These are phyloP conservation scores for Candida fluviatilis DNA, from an alignment of 805 yeast species.

Conservation along the genomic window DNA sequence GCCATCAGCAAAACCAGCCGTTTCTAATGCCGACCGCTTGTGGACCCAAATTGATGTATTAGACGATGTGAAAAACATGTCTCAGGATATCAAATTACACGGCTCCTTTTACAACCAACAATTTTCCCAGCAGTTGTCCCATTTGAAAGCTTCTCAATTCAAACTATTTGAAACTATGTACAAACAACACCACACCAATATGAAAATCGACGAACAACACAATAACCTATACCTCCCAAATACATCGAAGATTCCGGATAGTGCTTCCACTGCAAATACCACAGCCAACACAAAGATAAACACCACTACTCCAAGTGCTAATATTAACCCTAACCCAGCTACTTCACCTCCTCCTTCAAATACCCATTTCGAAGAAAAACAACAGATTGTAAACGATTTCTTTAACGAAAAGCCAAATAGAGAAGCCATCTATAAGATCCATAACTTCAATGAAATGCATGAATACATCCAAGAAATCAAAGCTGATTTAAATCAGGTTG, in stretches of 20 bases:
- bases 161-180: slow-evolving; percentile 31
- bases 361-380: slow-evolving; percentile 15
- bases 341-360: too few relatives aligned
- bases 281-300: too few relatives aligned
- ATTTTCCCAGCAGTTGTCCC: slow-evolving; percentile 49
- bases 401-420: slow-evolving; percentile 16
- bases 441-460: slow-evolving; percentile 49
- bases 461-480: slow-evolving; percentile 48
- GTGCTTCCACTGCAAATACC: not conserved
- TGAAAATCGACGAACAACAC: slow-evolving; percentile 14
- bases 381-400: slow-evolving; percentile 20
- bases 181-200: slow-evolving; percentile 21
- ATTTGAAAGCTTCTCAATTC: slow-evolving; percentile 54
- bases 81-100: slow-evolving; percentile 38
- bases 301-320: not conserved
- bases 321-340: slow-evolving; percentile 13
- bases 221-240: slow-evolving; percentile 19
- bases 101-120: slow-evolving; percentile 49
- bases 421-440: slow-evolving; percentile 38
- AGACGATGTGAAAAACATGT: slow-evolving; percentile 69
- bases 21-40: slow-evolving; percentile 66
- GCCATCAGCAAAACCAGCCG: slow-evolving; percentile 53
- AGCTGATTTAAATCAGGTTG: slow-evolving; percentile 47
- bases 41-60: slow-evolving; percentile 88
- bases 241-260: slow-evolving; percentile 4